Conservation (phyloP, 805 yeast genomes). For the Teunomyces stri region DNA sequence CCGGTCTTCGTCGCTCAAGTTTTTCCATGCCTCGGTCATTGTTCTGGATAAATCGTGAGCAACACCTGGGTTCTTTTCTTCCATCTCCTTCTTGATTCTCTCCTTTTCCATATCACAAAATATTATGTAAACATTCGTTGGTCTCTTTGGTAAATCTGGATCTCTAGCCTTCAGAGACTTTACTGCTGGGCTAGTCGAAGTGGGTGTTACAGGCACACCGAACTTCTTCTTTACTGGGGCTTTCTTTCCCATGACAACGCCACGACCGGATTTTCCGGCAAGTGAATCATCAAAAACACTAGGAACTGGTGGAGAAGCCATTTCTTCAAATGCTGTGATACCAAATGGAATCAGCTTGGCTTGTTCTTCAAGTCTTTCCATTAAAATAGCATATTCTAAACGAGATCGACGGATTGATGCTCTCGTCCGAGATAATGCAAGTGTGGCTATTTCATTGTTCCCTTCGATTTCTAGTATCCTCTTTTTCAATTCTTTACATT, state of each 20-base stretch:
- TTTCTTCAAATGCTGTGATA: slow-evolving; percentile 26
- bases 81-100: slow-evolving; percentile 56
- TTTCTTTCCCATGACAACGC: slow-evolving; percentile 13
- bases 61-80: slow-evolving; percentile 47
- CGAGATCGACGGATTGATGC: slow-evolving; percentile 73
- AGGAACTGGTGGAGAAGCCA: slow-evolving; percentile 43
- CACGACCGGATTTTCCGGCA: slow-evolving; percentile 17
- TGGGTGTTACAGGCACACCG: slow-evolving; percentile 21
- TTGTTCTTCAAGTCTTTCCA: slow-evolving; percentile 74
- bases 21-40: slow-evolving; percentile 84
- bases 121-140: slow-evolving; percentile 84
- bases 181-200: slow-evolving; percentile 18
- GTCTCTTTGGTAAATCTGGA: slow-evolving; percentile 84
- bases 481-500: slow-evolving; percentile 68
- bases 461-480: slow-evolving; percentile 72
- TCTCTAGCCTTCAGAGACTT: slow-evolving; percentile 53
- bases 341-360: slow-evolving; percentile 30
- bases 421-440: slow-evolving; percentile 76
- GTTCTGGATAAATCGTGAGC: slow-evolving; percentile 68
- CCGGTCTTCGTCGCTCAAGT: slow-evolving; percentile 62
- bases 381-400: slow-evolving; percentile 74
- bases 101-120: slow-evolving; percentile 88
- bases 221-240: slow-evolving; percentile 15
- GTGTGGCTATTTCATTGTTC: slow-evolving; percentile 70
- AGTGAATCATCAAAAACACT: slow-evolving; percentile 32